Evolutionary conservation across 108 stramenopile species (phyloP), one percentile per base, ranked within the genome.

Genomic region (Schizochytrium sp.): DNA sequence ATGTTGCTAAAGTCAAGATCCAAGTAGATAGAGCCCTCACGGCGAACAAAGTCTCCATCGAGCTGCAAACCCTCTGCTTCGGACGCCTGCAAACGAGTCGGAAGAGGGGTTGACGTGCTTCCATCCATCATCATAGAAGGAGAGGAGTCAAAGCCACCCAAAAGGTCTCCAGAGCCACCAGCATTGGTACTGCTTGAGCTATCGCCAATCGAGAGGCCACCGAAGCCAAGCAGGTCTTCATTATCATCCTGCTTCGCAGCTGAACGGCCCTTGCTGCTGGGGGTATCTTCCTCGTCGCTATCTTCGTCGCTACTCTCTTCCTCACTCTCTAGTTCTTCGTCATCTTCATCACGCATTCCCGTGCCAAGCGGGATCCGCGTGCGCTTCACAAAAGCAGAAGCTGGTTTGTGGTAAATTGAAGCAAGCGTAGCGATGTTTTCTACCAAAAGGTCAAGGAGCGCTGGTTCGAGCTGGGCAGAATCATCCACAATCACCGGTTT

Each of bases 401-500:
- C 97, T 5, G 98, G 99, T 92, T 99, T 98, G 95, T 99, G 98
- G 92, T 98, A 99, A 87, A 99, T 96, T 59, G 95, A 95, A 38
- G 95, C 91, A 72, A 99, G 93, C 19, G 98, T 98, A 13, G 98
- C 97, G 90, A 99, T 97, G 90, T 98, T 97, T 8, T 94, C 94
- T 89, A 98, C 96, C 87, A 98, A 89, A 38, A 94, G 91, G 89
- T 98, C 98, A 57, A 99, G 94, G 89, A 98, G 90, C 38, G 94
- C 91, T 55, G 97, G 97, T 91, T 98, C 98, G 61, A 99, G 92
- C 7, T 88, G 90, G 92, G 96, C 97, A 42, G 98, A 98, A 92
- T 99, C 98, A 93, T 99, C 99, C 87, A 96, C 96, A 91, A 99
- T 98, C 57, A 97, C 97, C 45, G 99, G 99, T 94, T 98, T 98